A percentile compares a stretch with the other conserved stretches of the same genome.
Evolutionary conservation across 2,329 filamentous ascomycete species (phyloP).

Genomic region (Pseudogymnoascus sp.): DNA sequence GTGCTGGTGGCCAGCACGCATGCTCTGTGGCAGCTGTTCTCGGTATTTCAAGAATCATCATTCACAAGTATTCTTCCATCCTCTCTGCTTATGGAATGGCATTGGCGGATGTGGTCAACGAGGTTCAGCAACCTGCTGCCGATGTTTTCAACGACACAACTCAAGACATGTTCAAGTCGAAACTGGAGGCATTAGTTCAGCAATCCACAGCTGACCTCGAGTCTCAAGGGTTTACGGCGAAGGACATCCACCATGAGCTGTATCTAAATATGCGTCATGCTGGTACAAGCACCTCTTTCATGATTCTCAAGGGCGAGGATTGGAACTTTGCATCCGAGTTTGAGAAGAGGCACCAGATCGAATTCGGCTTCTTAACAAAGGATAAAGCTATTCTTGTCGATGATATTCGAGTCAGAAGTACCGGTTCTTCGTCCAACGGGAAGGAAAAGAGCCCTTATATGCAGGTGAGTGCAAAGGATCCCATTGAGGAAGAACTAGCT

Average conservation of each 20-base stretch:
- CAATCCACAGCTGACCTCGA: constrained; percentile 59
- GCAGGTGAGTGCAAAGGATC: background rate
- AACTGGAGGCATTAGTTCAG: constrained; percentile 68
- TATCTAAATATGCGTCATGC: constrained; percentile 89
- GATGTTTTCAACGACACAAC: constrained; percentile 47
- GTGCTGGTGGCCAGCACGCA: constrained; percentile 84
- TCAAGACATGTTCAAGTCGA: constrained; percentile 53
- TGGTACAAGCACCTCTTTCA: constrained; percentile 79
- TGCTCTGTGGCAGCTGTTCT: constrained; percentile 77
- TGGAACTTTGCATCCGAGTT: constrained; percentile 81
- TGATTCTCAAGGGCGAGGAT: constrained; percentile 66
- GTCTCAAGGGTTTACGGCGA: constrained; percentile 68
- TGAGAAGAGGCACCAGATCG: constrained; percentile 74
- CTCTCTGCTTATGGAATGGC: constrained; percentile 90
- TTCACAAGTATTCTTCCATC: constrained; percentile 81
- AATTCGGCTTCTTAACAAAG: constrained; percentile 79
- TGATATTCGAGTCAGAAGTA: constrained; percentile 76
- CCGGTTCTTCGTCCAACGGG: constrained; percentile 76
- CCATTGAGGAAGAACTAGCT: background rate
- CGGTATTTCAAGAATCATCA: constrained; percentile 75
- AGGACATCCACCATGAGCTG: constrained; percentile 75
- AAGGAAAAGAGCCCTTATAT: constrained; percentile 44
- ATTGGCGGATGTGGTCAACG: constrained; percentile 82
- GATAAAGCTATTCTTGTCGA: constrained; percentile 82
- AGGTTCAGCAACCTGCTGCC: constrained; percentile 69